Conservation (phyloP, 768 basidiomycete species). For the Termitomyces sp. region DNA sequence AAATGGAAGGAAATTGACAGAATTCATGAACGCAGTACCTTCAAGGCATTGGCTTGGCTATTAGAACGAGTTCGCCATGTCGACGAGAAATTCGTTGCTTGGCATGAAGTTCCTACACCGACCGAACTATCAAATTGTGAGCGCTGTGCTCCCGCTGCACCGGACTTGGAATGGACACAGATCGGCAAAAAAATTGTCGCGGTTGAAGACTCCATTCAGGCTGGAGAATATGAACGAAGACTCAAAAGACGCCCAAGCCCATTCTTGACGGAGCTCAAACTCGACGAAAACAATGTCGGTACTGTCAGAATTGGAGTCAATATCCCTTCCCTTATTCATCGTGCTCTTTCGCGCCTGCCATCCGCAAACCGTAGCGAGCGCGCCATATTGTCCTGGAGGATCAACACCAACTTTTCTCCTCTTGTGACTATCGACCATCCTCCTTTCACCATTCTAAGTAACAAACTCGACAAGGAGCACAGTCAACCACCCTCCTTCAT, state of each 20-base stretch:
- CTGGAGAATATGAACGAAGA: conserved; percentile 83
- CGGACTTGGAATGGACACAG: conserved; percentile 70
- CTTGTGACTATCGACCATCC: conserved; percentile 51
- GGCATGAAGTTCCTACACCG: conserved; percentile 53
- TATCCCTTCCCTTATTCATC: conserved; percentile 80
- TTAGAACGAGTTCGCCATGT: conserved; percentile 77
- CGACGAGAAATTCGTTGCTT: conserved; percentile 55
- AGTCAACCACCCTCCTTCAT: conserved; percentile 77
- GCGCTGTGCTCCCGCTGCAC: conserved; percentile 77
- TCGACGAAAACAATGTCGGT: conserved; percentile 57
- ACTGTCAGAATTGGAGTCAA: conserved; percentile 84
- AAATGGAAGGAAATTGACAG: conserved; percentile 81
- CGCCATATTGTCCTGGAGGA: conserved; percentile 65
- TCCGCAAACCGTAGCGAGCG: conserved; percentile 40
- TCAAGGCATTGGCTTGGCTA: conserved; percentile 82
- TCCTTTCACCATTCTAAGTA: conserved; percentile 69
- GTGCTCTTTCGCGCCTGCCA: conserved; percentile 78
- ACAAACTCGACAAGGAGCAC: conserved; percentile 66
- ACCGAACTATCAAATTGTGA: conserved; percentile 54
- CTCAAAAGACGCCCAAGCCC: conserved; percentile 83
- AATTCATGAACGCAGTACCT: conserved; percentile 76
- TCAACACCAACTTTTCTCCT: conserved; percentile 74
- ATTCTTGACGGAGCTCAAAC: conserved; percentile 78
- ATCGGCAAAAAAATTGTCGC: conserved; percentile 56
- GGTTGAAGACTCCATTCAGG: conserved; percentile 80